Evolutionary conservation across 352 stramenopile genomes (phyloP).

Genomic region (Globisporangium spiculum): DNA sequence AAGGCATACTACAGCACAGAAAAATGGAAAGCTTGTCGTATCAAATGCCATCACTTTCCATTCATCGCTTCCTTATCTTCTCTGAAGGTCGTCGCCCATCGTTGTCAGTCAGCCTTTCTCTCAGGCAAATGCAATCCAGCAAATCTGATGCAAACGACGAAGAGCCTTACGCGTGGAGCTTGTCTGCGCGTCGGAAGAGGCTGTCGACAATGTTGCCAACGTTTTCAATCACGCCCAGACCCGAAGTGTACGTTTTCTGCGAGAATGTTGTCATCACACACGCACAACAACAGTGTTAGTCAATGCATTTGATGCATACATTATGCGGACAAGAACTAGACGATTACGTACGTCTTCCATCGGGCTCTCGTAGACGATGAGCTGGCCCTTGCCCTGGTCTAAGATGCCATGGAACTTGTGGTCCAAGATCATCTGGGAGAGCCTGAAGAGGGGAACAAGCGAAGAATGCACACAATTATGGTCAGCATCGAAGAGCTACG

Average conservation of each 20-base stretch:
- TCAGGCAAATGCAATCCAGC: background rate
- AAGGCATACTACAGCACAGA: background rate
- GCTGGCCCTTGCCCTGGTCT: constrained; percentile 98
- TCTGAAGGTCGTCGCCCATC: background rate
- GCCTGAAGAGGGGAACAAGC: constrained; percentile 55
- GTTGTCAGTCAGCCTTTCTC: background rate
- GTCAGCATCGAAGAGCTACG: background rate
- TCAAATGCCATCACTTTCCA: background rate
- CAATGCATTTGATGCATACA: too few relatives aligned
- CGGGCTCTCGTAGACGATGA: constrained; percentile 97
- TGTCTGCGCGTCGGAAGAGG: constrained; percentile 88
- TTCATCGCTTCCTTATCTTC: background rate
- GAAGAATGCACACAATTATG: background rate
- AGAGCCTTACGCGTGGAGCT: constrained; percentile 65
- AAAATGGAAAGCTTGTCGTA: background rate
- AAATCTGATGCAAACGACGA: background rate
- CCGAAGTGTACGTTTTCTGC: constrained; percentile 91
- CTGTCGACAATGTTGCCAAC: constrained; percentile 96
- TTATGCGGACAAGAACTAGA: background rate
- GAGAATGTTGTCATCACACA: too few relatives aligned
- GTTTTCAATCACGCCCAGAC: constrained; percentile 95
- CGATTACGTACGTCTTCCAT: constrained; percentile 85
- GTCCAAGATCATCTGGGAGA: constrained; percentile 99
- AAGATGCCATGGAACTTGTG: constrained; percentile 98
- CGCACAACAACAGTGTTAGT: background rate